Conservation (phyloP, 2,329 filamentous ascomycete species). For the Leptographium galeiforme region DNA sequence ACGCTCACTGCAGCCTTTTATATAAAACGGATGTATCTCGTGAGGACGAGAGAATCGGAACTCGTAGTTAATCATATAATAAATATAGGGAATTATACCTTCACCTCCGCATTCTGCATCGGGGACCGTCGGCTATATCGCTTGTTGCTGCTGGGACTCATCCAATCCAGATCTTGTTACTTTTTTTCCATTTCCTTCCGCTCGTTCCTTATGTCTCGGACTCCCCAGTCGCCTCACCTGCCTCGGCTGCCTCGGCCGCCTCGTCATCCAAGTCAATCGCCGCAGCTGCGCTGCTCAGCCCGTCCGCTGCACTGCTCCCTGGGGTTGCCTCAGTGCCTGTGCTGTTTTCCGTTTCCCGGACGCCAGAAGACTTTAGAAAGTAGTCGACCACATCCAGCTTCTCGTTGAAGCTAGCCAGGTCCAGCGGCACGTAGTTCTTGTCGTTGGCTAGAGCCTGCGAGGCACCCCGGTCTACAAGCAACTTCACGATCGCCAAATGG, state of each 20-base stretch:
- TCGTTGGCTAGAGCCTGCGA: slow-evolving; percentile 68
- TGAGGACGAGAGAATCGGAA: too few species aligned
- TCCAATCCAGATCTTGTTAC: too few species aligned
- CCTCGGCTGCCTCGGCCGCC: not conserved
- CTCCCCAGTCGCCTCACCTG: not conserved
- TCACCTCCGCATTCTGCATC: too few species aligned
- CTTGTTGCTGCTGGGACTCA: too few species aligned
- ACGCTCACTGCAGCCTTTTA: too few species aligned
- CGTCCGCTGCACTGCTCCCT: not conserved
- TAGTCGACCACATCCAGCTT: slow-evolving; percentile 52
- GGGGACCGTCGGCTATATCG: too few species aligned
- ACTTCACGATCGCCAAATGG: slow-evolving; percentile 66
- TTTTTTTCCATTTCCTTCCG: too few species aligned
- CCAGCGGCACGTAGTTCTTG: slow-evolving; percentile 69
- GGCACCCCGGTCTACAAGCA: slow-evolving; percentile 62
- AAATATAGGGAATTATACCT: too few species aligned
- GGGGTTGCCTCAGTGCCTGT: not conserved
- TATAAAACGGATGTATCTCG: too few species aligned
- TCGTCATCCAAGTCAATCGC: slow-evolving; percentile 1
- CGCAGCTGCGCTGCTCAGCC: slow-evolving; percentile 3
- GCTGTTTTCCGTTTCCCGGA: slow-evolving; percentile 29
- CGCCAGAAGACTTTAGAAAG: slow-evolving; percentile 31
- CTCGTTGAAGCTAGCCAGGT: slow-evolving; percentile 58
- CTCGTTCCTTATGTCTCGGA: too few species aligned
- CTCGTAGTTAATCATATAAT: too few species aligned